Conservation (phyloP, 2,329 filamentous ascomycete genomes). For the Aspergillus fumigatus region DNA sequence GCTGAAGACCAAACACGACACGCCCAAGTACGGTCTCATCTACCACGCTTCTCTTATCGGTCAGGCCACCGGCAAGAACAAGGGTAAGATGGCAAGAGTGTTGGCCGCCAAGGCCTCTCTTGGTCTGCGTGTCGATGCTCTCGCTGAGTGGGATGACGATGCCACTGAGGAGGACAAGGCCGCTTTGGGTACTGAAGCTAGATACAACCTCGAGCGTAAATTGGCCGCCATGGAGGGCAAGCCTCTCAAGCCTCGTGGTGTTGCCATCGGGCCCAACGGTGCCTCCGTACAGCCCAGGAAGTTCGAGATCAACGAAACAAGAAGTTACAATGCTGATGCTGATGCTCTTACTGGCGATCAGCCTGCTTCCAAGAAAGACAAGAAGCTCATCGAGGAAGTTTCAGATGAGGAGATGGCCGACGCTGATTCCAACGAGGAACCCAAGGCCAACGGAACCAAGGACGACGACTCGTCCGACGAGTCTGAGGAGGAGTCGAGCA, state of each 20-base stretch:
- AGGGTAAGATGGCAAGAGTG: slow-evolving; percentile 98
- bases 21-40: slow-evolving; percentile 94
- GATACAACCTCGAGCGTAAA: slow-evolving; percentile 47
- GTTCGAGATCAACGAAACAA: slow-evolving; percentile 77
- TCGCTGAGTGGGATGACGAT: slow-evolving; percentile 71
- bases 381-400: slow-evolving; percentile 45
- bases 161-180: slow-evolving; percentile 86
- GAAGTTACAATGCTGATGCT: slow-evolving; percentile 91
- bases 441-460: slow-evolving; percentile 12
- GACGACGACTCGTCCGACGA: slow-evolving; percentile 26
- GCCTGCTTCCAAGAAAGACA: slow-evolving; percentile 45
- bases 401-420: slow-evolving; percentile 44
- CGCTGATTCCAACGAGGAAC: slow-evolving; percentile 34
- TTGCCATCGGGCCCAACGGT: slow-evolving; percentile 70
- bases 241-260: slow-evolving; percentile 71
- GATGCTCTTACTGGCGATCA: slow-evolving; percentile 74
- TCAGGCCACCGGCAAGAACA: slow-evolving; percentile 95
- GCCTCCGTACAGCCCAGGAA: slow-evolving; percentile 64
- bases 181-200: slow-evolving; percentile 64
- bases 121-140: slow-evolving; percentile 86
- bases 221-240: slow-evolving; percentile 73
- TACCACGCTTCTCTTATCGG: slow-evolving; percentile 92
- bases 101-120: slow-evolving; percentile 90
- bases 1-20: slow-evolving; percentile 98
- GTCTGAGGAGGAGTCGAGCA: slow-evolving; percentile 25